These are phyloP conservation scores for Sphaerulina vaccinii DNA, from an alignment of 2,329 filamentous ascomycete genomes.

Conservation along the genomic window DNA sequence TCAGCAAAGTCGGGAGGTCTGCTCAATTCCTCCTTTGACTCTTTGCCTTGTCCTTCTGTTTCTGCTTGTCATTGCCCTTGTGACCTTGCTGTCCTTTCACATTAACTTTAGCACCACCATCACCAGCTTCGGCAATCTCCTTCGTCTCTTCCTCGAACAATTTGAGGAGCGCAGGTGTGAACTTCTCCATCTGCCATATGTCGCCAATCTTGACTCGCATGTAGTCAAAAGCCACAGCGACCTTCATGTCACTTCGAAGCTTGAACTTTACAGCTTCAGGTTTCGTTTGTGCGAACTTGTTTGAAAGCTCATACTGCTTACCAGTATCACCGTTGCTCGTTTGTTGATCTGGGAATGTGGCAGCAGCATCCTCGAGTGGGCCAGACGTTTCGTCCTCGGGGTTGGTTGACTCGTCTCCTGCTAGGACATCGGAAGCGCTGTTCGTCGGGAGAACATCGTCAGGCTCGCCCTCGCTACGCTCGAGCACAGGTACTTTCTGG, in stretches of 20 bases:
- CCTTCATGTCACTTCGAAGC: constrained; percentile 57
- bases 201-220: constrained; percentile 72
- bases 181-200: constrained; percentile 65
- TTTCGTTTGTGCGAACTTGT: not conserved
- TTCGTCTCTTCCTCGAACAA: constrained; percentile 52
- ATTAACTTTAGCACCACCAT: constrained; percentile 15
- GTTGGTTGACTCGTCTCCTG: constrained; percentile 21
- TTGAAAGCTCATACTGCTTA: constrained; percentile 26
- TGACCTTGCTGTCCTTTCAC: constrained; percentile 14
- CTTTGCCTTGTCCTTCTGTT: constrained; percentile 27
- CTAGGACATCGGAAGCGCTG: constrained; percentile 11
- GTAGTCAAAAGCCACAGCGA: constrained; percentile 74
- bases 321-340: constrained; percentile 15
- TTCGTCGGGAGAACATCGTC: constrained; percentile 20
- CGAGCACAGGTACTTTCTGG: constrained; percentile 65
- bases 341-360: constrained; percentile 27
- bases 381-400: constrained; percentile 30
- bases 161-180: constrained; percentile 58
- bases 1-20: too few species aligned
- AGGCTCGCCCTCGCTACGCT: constrained; percentile 39
- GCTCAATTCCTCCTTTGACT: constrained; percentile 23
- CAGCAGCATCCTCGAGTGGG: constrained; percentile 27
- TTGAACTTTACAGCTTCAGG: constrained; percentile 35
- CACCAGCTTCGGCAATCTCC: constrained; percentile 13
- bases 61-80: constrained; percentile 17